Evolutionary conservation across 495 filamentous ascomycete species (phyloP), one percentile per base, ranked within the genome.

Genomic region (Tuber microsphaerosporum): DNA sequence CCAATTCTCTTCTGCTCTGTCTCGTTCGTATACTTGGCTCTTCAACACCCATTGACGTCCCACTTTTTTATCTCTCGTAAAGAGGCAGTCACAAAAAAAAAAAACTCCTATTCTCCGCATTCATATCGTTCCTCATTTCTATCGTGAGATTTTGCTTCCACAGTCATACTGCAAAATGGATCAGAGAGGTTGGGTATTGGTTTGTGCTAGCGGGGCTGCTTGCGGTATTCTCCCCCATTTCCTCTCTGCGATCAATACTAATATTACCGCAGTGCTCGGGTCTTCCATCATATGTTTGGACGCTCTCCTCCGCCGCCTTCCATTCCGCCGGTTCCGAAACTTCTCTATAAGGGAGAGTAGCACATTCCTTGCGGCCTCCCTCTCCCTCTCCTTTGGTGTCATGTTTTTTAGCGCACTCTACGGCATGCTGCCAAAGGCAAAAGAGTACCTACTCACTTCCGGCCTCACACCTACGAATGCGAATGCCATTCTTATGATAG

Each of bases 351-450:
- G 94, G 80, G 92, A 94, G 79, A 97, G 92, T 83, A 93, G 91
- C 84, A 86, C 86, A 34, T 99, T 99, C 84, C 87, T 97, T 22
- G 93, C 94, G 0, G 90, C 90, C 34, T 97, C 94, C 3, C 85
- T 98, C 76, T 97, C 93, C 84, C 85, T 99, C 71, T 97, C 93
- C 83, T 97, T 97, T 70, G 95, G 95, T 44, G 95, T 99, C n/a
- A 96, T 99, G 94, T 87, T 97, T 26, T 99, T 97, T 82, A 97
- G 94, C 73, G 91, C 96, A 2, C 84, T 99, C 42, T 97, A 95
- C 81, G 94, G 92, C 83, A 97, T 99, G 91, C 89, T 99, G 26
- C 95, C 95, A 20, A 92, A 91, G 20, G 89, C 95, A 7, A 91
- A 90, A 79, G 86, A 87, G 34, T 97, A 94, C 83, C 87, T 99